Evolutionary conservation across 768 basidiomycete species (phyloP), one percentile per base, ranked within the genome.

Genomic region (Sarcodon aspratus): DNA sequence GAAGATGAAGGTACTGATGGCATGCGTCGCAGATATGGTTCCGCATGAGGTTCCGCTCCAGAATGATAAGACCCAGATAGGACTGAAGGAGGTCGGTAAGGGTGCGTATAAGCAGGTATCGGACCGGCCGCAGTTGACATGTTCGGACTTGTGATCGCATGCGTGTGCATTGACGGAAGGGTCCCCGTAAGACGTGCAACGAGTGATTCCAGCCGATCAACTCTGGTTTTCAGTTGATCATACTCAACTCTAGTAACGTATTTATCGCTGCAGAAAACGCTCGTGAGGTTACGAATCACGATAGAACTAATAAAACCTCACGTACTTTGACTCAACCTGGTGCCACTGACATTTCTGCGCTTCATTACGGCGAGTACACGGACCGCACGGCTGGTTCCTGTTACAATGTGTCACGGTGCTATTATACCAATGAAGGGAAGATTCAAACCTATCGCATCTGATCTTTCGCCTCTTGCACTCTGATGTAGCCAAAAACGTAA

Each of bases 381-480:
- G 86, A 11, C 80, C 78, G 64, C 88, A 92, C 45, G 88, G 88
- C 55, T 87, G 84, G 11, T 77, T 72, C 61, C 88, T 86, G 57
- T 35, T 52, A 57, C 21, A 27, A 27, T 27, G 21, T 27, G 48
- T 55, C 44, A 52, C 54, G 51, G 51, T 48, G 60, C 66, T 50
- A 68, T 48, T 60, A 47, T 36, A 48, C 38, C 52, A 48, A 50
- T 48, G 46, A 50, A 48, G 58, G 46, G 34, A 50, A 49, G 48
- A 49, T 59, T 48, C 70, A 58, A 61, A 84, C 83, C 84, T 84
- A 69, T 91, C 86, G 63, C 88, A 91, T 61, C 84, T 85, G 64
- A 90, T 90, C 71, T 91, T 90, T 38, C 87, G 75, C 57, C 87
- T 69, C 63, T 90, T 90, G 63, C 87, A 90, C 63, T 89, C 88